Evolutionary conservation across 768 basidiomycete species (phyloP).

Genomic region (Tylopilus plumbeoviolaceoides): DNA sequence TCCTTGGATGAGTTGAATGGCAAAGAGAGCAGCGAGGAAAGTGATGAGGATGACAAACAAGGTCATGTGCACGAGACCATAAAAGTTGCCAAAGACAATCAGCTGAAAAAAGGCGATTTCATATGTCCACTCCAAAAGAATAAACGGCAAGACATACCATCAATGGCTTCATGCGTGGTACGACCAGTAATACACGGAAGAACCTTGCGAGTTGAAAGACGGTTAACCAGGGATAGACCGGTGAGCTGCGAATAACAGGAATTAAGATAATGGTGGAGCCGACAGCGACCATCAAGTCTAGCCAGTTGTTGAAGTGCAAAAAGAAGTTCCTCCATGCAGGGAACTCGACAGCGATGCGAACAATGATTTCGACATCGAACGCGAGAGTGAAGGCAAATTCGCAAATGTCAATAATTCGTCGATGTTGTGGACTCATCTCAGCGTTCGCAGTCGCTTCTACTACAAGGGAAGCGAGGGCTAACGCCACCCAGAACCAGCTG

Average conservation of each 20-base stretch:
- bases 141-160: constrained; percentile 43
- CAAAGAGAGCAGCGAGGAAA: constrained; percentile 77
- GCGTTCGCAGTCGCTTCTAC: constrained; percentile 68
- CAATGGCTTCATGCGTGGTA: constrained; percentile 86
- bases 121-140: constrained; percentile 2
- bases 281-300: constrained; percentile 76
- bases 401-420: constrained; percentile 51
- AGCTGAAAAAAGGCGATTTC: constrained; percentile 42
- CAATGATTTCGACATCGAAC: constrained; percentile 84
- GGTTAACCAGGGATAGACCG: constrained; percentile 83
- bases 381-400: constrained; percentile 76
- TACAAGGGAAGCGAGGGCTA: constrained; percentile 66
- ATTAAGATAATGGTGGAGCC: constrained; percentile 79
- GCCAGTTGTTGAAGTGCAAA: constrained; percentile 51
- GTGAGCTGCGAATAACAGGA: constrained; percentile 61
- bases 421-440: constrained; percentile 43
- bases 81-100: constrained; percentile 87
- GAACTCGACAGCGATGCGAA: constrained; percentile 64
- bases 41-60: constrained; percentile 89
- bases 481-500: constrained; percentile 68
- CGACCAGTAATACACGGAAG: constrained; percentile 86
- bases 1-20: constrained; percentile 81
- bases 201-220: constrained; percentile 83
- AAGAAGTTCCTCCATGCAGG: constrained; percentile 86
- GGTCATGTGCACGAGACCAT: constrained; percentile 87